phyloP scores from a whole-genome alignment of 23 red algal genomes.

The Pyropia yezoensis region DNA sequence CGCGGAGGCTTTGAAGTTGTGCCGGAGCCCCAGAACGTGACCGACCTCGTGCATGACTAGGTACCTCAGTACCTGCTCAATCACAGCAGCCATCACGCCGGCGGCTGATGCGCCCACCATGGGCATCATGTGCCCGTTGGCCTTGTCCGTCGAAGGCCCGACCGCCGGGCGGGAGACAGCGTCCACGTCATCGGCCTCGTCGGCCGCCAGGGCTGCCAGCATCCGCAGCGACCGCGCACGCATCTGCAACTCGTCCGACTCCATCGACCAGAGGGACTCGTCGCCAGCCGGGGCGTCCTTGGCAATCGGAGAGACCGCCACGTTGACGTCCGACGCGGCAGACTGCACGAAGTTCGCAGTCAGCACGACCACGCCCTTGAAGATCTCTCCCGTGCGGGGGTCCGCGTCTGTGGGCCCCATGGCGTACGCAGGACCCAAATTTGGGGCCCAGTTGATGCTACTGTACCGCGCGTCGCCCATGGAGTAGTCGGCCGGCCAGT shows the following conservation, averaged over 20 bases:
- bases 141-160: too few relatives aligned
- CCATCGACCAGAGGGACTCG: too few relatives aligned
- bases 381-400: slow-evolving; percentile 27
- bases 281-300: too few relatives aligned
- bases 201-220: too few relatives aligned
- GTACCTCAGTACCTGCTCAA: background rate
- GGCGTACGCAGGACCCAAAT: background rate
- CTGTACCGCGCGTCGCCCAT: slow-evolving; percentile 12
- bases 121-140: too few relatives aligned
- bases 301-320: too few relatives aligned
- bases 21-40: slow-evolving; percentile 16
- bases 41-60: slow-evolving; percentile 7
- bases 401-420: slow-evolving; percentile 7
- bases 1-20: slow-evolving; percentile 22
- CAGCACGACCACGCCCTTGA: slow-evolving; percentile 7
- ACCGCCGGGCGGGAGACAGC: too few relatives aligned
- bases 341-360: background rate
- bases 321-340: too few relatives aligned
- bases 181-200: too few relatives aligned
- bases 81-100: background rate
- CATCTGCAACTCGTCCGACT: too few relatives aligned
- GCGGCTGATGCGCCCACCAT: background rate
- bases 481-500: slow-evolving; percentile 25
- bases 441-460: slow-evolving; percentile 11
- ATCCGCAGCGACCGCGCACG: too few relatives aligned